Evolutionary conservation across 1,139 yeast species (phyloP).

Genomic region (Yamadazyma friedrichii): DNA sequence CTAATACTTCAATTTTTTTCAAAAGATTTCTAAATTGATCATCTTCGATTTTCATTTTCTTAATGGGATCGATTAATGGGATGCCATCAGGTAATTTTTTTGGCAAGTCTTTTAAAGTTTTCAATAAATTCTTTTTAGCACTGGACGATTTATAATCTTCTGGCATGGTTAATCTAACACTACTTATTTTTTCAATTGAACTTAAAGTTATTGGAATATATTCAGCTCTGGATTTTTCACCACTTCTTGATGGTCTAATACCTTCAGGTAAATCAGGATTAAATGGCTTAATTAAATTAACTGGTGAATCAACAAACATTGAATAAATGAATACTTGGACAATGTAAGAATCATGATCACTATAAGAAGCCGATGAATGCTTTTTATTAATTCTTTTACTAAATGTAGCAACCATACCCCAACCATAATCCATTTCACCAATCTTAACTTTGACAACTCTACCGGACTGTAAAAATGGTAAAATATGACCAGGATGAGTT

Average conservation of each 20-base stretch:
- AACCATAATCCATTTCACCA: slow-evolving; percentile 71
- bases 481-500: slow-evolving; percentile 87
- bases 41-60: slow-evolving; percentile 88
- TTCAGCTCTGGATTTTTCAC: slow-evolving; percentile 72
- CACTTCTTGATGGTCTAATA: slow-evolving; percentile 74
- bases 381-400: slow-evolving; percentile 66
- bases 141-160: slow-evolving; percentile 69
- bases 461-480: slow-evolving; percentile 86
- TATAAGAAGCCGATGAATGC: slow-evolving; percentile 49
- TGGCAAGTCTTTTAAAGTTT: slow-evolving; percentile 75
- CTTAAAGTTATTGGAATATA: slow-evolving; percentile 81
- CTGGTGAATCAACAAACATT: slow-evolving; percentile 77
- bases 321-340: slow-evolving; percentile 81
- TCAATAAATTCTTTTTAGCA: slow-evolving; percentile 71
- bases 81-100: slow-evolving; percentile 87
- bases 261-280: slow-evolving; percentile 84
- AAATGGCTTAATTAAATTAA: slow-evolving; percentile 64
- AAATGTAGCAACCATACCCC: slow-evolving; percentile 88
- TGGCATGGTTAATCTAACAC: slow-evolving; percentile 79
- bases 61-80: slow-evolving; percentile 85
- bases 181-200: slow-evolving; percentile 73
- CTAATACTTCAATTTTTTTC: slow-evolving; percentile 78
- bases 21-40: slow-evolving; percentile 68
- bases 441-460: slow-evolving; percentile 71
- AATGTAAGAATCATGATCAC: slow-evolving; percentile 85